Evolutionary conservation across 345 rosid genomes (phyloP).

Genomic region (Populus simonii): DNA sequence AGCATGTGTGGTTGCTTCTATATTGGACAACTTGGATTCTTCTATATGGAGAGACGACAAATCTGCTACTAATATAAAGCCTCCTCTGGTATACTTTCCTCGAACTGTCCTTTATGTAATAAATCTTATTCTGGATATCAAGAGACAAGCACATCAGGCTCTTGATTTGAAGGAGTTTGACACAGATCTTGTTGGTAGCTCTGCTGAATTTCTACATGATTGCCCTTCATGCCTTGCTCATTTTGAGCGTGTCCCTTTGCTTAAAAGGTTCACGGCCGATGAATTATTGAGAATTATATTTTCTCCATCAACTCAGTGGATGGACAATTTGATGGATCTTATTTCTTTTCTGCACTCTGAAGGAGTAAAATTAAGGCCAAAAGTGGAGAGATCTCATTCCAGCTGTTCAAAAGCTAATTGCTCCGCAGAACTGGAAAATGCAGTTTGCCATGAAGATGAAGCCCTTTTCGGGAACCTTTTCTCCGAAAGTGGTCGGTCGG

Average conservation of each 20-base stretch:
- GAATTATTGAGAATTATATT: conserved; percentile 64
- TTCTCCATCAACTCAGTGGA: conserved; percentile 72
- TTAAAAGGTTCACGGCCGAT: conserved; percentile 52
- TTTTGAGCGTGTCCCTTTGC: conserved; percentile 60
- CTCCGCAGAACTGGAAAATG: conserved; percentile 66
- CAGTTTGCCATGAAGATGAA: conserved; percentile 86
- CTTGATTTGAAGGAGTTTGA: conserved; percentile 52
- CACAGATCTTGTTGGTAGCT: conserved; percentile 30
- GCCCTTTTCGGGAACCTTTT: conserved; percentile 94
- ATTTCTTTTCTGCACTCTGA: conserved; percentile 62
- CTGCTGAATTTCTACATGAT: conserved; percentile 31
- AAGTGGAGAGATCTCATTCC: conserved; percentile 64
- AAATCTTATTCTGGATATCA: conserved; percentile 74
- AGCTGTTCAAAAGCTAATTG: conserved; percentile 53
- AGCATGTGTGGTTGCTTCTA: conserved; percentile 67
- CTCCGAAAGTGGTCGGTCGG: conserved; percentile 73
- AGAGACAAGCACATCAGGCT: conserved; percentile 46
- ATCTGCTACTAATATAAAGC: conserved; percentile 46
- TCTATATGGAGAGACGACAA: conserved; percentile 68
- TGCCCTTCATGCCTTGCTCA: conserved; percentile 48
- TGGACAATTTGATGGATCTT: conserved; percentile 74
- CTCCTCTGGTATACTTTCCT: conserved; percentile 77
- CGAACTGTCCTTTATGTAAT: conserved; percentile 55
- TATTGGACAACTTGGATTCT: conserved; percentile 64
- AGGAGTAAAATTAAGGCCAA: conserved; percentile 69